These are phyloP conservation scores for Phytophthora palmivora DNA, from an alignment of 352 stramenopile species.

Conservation along the genomic window DNA sequence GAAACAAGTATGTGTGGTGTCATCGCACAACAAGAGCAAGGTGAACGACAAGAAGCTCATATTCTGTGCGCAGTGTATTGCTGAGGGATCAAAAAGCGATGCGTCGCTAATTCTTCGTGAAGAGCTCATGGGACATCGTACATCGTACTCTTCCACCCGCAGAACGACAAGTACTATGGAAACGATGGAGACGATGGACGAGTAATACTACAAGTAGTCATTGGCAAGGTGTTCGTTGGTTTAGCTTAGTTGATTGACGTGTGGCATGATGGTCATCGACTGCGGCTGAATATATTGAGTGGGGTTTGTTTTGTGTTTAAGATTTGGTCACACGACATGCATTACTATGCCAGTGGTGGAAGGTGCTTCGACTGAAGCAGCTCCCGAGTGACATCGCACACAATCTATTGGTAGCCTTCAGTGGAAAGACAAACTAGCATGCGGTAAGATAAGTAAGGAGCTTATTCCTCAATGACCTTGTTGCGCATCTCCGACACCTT, in stretches of 20 bases:
- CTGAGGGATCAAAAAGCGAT: conserved; percentile 43
- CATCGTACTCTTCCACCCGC: conserved; percentile 40
- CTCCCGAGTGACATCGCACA: conserved; percentile 37
- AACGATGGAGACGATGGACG: conserved; percentile 10
- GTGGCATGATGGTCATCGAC: conserved; percentile 19
- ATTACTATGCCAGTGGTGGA: conserved; percentile 33
- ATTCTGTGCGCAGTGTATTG: conserved; percentile 49
- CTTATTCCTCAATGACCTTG: conserved; percentile 81
- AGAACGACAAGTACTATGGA: conserved; percentile 30
- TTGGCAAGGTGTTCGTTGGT: neutral
- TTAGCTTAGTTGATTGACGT: neutral
- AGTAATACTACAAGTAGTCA: conserved; percentile 5
- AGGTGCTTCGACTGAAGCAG: conserved; percentile 35
- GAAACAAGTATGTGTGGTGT: conserved; percentile 48
- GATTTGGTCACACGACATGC: conserved; percentile 34
- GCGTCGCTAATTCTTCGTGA: conserved; percentile 41
- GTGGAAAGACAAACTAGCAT: conserved; percentile 29
- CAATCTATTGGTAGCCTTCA: conserved; percentile 40
- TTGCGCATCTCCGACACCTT: conserved; percentile 91
- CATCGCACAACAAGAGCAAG: conserved; percentile 41
- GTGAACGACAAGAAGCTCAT: conserved; percentile 51
- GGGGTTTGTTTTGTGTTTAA: conserved; percentile 31
- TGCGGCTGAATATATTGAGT: conserved; percentile 50
- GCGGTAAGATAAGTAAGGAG: conserved; percentile 10
- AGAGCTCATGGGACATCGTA: conserved; percentile 35